phyloP scores from a whole-genome alignment of 177 flowering plant species.

The Vitis hybrid region DNA sequence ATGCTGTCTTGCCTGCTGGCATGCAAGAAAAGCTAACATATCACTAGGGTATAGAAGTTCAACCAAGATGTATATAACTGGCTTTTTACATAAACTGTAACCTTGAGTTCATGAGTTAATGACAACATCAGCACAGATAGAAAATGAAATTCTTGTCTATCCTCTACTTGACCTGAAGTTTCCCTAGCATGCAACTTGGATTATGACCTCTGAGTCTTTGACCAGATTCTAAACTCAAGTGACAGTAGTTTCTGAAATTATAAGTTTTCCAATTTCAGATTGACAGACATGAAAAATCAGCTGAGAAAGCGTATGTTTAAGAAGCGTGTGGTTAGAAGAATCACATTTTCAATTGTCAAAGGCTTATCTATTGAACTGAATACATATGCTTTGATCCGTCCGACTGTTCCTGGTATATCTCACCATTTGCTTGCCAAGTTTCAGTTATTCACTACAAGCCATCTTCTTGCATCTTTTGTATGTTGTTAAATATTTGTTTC shows the following conservation, averaged over 20 bases:
- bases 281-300: conserved; percentile 80
- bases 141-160: no score
- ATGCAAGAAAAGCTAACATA: no score
- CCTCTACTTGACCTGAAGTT: no score
- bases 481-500: neutral
- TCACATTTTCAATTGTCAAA: conserved; percentile 54
- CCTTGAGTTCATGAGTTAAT: no score
- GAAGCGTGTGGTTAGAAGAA: conserved; percentile 72
- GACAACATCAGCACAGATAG: no score
- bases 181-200: no score
- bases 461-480: neutral
- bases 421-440: no score
- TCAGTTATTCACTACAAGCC: neutral
- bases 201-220: no score
- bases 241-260: neutral
- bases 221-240: neutral
- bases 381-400: conserved; percentile 89
- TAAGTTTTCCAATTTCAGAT: conserved; percentile 35
- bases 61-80: no score
- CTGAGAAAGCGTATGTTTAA: conserved; percentile 79
- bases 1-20: no score
- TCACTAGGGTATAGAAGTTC: no score
- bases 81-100: no score
- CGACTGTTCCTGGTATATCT: conserved; percentile 70
- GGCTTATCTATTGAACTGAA: conserved; percentile 77